phyloP scores from a whole-genome alignment of 768 basidiomycete species.

The Lyophyllum atratum region DNA sequence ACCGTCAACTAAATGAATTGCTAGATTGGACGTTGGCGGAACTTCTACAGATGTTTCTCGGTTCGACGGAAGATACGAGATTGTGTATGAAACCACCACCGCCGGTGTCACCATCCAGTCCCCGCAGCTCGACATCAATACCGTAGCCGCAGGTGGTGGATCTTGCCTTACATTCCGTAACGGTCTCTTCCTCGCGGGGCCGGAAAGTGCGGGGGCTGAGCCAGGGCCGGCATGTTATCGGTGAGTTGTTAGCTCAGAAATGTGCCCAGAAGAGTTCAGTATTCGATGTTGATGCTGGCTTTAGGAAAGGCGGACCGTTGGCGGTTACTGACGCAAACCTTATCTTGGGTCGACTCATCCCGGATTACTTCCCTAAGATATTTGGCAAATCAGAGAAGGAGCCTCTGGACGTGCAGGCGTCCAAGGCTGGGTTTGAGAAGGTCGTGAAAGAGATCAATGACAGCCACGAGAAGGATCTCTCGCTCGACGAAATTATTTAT shows the following conservation, averaged over 20 bases:
- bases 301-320: conserved; percentile 85
- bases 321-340: conserved; percentile 95
- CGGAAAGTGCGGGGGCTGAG: conserved; percentile 91
- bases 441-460: conserved; percentile 73
- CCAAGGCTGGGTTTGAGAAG: conserved; percentile 63
- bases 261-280: neutral
- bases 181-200: conserved; percentile 88
- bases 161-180: conserved; percentile 88
- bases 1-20: neutral
- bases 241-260: conserved; percentile 31
- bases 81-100: conserved; percentile 94
- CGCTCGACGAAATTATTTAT: conserved; percentile 84
- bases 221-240: conserved; percentile 93
- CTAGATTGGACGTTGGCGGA: conserved; percentile 88
- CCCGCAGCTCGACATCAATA: conserved; percentile 94
- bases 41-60: conserved; percentile 96
- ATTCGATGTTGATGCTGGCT: conserved; percentile 1
- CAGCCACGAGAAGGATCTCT: conserved; percentile 56
- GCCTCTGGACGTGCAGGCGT: conserved; percentile 76
- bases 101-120: conserved; percentile 92
- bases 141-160: conserved; percentile 94
- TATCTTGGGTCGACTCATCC: conserved; percentile 83
- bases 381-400: conserved; percentile 91
- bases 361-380: conserved; percentile 93
- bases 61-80: conserved; percentile 87